These are phyloP conservation scores for Pythium monospermum DNA, from an alignment of 352 stramenopile genomes.

Conservation along the genomic window DNA sequence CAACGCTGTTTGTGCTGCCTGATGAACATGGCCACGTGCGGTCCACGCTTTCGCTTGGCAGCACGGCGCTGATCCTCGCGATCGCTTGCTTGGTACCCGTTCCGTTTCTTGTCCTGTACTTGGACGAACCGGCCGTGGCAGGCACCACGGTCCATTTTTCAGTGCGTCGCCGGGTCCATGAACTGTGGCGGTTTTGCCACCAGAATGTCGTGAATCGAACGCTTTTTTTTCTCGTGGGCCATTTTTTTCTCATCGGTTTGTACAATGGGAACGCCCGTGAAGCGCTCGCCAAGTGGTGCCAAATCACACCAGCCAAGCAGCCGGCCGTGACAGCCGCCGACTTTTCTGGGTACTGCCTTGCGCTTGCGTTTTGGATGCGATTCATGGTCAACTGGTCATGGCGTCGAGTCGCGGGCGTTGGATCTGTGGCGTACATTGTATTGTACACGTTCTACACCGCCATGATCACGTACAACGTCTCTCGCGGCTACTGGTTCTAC, in stretches of 20 bases:
- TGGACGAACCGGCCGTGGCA: constrained; percentile 26
- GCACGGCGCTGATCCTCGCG: constrained; percentile 17
- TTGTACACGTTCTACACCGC: constrained; percentile 26
- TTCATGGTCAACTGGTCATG: constrained; percentile 36
- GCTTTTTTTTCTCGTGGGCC: constrained; percentile 39
- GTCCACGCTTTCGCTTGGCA: constrained; percentile 24
- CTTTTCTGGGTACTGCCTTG: constrained; percentile 25
- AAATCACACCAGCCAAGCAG: constrained; percentile 18
- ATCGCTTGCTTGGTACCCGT: constrained; percentile 20
- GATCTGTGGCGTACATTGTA: constrained; percentile 24
- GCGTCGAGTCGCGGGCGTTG: constrained; percentile 29
- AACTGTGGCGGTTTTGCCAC: constrained; percentile 50
- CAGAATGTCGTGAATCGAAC: constrained; percentile 50
- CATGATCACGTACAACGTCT: constrained; percentile 31
- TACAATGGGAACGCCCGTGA: constrained; percentile 34
- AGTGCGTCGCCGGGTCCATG: constrained; percentile 22
- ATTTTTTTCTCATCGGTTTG: constrained; percentile 32
- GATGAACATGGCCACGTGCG: constrained; percentile 14
- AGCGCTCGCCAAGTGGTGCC: constrained; percentile 33
- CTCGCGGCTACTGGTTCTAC: constrained; percentile 43
- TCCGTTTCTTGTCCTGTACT: constrained; percentile 29
- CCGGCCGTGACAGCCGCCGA: constrained; percentile 25
- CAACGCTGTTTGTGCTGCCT: constrained; percentile 28
- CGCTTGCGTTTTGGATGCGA: constrained; percentile 35
- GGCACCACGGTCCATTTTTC: constrained; percentile 16